Evolutionary conservation across 2,329 filamentous ascomycete genomes (phyloP).

Genomic region (Daldinia eschscholtzii): DNA sequence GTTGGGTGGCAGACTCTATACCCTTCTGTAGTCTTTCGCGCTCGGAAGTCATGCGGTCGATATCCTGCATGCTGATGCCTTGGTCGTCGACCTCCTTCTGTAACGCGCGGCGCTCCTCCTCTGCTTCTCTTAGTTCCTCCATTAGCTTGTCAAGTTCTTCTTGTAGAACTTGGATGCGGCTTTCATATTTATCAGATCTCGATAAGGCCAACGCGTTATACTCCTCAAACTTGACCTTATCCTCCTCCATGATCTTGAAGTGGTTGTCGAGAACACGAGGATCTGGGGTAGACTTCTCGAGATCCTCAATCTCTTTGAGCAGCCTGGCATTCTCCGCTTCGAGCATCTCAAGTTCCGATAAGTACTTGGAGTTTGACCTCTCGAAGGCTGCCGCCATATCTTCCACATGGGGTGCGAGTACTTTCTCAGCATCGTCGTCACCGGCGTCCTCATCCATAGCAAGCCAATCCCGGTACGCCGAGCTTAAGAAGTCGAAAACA

Average conservation of each 20-base stretch:
- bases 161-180: slow-evolving; percentile 82
- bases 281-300: slow-evolving; percentile 88
- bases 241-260: slow-evolving; percentile 93
- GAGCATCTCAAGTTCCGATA: slow-evolving; percentile 84
- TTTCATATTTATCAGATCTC: slow-evolving; percentile 90
- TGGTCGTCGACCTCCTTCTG: slow-evolving; percentile 91
- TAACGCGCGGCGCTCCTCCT: slow-evolving; percentile 82
- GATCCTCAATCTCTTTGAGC: slow-evolving; percentile 86
- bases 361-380: slow-evolving; percentile 83
- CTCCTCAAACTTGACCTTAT: slow-evolving; percentile 93
- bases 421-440: slow-evolving; percentile 83
- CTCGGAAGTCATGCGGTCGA: slow-evolving; percentile 98
- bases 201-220: slow-evolving; percentile 89
- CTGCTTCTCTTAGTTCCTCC: slow-evolving; percentile 80
- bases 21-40: slow-evolving; percentile 92
- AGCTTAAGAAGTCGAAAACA: slow-evolving; percentile 91
- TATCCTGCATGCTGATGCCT: slow-evolving; percentile 97
- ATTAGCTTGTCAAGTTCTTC: slow-evolving; percentile 86
- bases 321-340: slow-evolving; percentile 88
- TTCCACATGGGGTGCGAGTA: slow-evolving; percentile 86
- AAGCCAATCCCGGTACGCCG: slow-evolving; percentile 93
- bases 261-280: slow-evolving; percentile 87
- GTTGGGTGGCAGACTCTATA: slow-evolving; percentile 79
- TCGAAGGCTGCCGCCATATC: slow-evolving; percentile 92
- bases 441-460: slow-evolving; percentile 89